Conservation (phyloP, 305 asterid species). For the Fraxinus platypoda region DNA sequence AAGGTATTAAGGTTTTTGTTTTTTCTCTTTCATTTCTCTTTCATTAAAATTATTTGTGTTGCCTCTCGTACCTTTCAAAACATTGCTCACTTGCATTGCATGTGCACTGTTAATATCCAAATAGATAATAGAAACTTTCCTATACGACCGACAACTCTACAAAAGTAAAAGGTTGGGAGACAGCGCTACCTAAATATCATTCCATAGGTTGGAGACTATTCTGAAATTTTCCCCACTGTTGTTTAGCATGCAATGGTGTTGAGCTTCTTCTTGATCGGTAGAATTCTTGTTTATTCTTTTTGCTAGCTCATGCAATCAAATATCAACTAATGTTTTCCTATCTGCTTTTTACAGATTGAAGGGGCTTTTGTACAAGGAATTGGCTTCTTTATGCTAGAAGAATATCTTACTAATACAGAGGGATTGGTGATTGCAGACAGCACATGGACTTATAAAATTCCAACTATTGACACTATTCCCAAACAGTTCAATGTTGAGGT, state of each 20-base stretch:
- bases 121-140: background rate
- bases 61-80: background rate
- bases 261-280: background rate
- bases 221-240: background rate
- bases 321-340: background rate
- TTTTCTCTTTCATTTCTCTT: background rate
- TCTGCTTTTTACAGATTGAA: slow-evolving; percentile 54
- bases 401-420: slow-evolving; percentile 49
- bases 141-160: background rate
- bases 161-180: background rate
- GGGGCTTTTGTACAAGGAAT: slow-evolving; percentile 82
- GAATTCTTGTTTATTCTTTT: background rate
- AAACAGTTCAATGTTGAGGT: slow-evolving; percentile 58
- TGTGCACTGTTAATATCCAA: background rate
- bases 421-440: slow-evolving; percentile 54
- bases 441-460: slow-evolving; percentile 82
- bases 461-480: slow-evolving; percentile 75
- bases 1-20: background rate
- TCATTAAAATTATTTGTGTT: background rate
- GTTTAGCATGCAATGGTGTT: background rate
- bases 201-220: background rate
- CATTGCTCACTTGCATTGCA: background rate
- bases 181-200: background rate
- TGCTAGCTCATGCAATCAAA: background rate
- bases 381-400: slow-evolving; percentile 81